phyloP scores from a whole-genome alignment of 2,329 filamentous ascomycete genomes.

The Ilyonectria destructans region DNA sequence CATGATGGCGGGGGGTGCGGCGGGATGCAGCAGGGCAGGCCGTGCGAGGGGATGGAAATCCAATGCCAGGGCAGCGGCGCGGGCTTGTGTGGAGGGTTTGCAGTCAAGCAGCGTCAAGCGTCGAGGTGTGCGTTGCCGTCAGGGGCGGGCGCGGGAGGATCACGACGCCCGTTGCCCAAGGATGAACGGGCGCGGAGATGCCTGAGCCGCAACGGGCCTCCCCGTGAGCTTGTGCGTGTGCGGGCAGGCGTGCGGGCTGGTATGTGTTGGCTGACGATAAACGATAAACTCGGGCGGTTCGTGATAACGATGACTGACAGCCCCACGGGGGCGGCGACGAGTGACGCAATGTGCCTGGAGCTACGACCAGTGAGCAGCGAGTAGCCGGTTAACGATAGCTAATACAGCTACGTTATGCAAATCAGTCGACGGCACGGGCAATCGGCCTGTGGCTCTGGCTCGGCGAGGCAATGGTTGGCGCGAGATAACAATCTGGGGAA shows the following conservation, averaged over 20 bases:
- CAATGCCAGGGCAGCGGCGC: constrained; percentile 32
- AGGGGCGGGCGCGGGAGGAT: constrained; percentile 35
- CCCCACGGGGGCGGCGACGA: constrained; percentile 46
- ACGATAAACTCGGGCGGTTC: constrained; percentile 24
- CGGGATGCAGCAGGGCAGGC: constrained; percentile 18
- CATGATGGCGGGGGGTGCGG: constrained; percentile 61
- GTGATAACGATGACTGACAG: constrained; percentile 37
- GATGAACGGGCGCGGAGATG: constrained; percentile 46
- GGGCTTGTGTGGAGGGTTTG: constrained; percentile 32
- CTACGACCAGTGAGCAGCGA: constrained; percentile 49
- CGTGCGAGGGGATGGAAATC: constrained; percentile 38
- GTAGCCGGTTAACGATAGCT: constrained; percentile 46
- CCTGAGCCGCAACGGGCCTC: constrained; percentile 48
- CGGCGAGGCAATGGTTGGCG: constrained; percentile 46
- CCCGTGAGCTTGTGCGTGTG: constrained; percentile 17
- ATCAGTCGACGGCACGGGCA: constrained; percentile 33
- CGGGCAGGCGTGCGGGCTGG: not conserved
- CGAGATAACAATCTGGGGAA: constrained; percentile 53
- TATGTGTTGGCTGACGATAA: constrained; percentile 15
- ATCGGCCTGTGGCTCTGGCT: constrained; percentile 35
- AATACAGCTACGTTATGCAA: constrained; percentile 52
- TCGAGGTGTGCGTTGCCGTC: constrained; percentile 7
- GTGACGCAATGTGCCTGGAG: constrained; percentile 51
- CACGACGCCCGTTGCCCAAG: constrained; percentile 48
- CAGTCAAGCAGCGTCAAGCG: constrained; percentile 16